Conservation (phyloP, 1,284 basidiomycete genomes). For the Abortiporus biennis region DNA sequence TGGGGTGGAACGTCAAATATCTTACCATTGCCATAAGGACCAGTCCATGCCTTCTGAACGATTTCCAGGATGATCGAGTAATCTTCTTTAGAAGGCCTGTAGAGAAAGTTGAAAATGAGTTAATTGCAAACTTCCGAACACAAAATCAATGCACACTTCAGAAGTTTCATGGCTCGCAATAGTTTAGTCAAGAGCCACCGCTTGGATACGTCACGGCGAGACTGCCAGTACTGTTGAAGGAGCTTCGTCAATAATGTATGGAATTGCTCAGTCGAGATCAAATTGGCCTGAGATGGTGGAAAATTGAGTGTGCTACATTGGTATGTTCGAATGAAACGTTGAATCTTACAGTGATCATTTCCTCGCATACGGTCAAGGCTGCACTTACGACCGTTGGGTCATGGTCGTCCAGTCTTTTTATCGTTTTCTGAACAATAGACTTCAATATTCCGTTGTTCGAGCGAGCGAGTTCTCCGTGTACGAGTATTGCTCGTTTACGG, state of each 20-base stretch:
- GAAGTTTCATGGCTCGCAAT: too few species aligned
- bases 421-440: slow-evolving; percentile 34
- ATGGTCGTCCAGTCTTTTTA: slow-evolving; percentile 41
- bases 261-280: slow-evolving; percentile 8
- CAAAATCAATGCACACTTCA: slow-evolving; percentile 15
- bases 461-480: slow-evolving; percentile 47
- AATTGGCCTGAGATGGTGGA: slow-evolving; percentile 10
- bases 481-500: slow-evolving; percentile 54
- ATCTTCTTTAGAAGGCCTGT: slow-evolving; percentile 25
- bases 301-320: too few species aligned
- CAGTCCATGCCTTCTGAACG: background rate
- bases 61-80: background rate
- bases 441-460: slow-evolving; percentile 42
- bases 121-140: background rate
- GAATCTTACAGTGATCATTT: slow-evolving; percentile 21
- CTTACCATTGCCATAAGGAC: slow-evolving; percentile 11
- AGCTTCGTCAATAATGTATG: slow-evolving; percentile 7
- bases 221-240: too few species aligned
- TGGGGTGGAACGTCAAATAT: background rate
- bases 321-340: background rate
- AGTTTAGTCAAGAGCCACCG: too few species aligned
- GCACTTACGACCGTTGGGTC: slow-evolving; percentile 41
- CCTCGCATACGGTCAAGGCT: slow-evolving; percentile 33
- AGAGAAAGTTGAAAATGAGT: background rate
- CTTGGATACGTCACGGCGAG: too few species aligned